Percentiles rank a stretch among this genome's conserved stretches.
Conservation (phyloP, 495 filamentous ascomycete species). For the Clavariopsis aquatica region DNA sequence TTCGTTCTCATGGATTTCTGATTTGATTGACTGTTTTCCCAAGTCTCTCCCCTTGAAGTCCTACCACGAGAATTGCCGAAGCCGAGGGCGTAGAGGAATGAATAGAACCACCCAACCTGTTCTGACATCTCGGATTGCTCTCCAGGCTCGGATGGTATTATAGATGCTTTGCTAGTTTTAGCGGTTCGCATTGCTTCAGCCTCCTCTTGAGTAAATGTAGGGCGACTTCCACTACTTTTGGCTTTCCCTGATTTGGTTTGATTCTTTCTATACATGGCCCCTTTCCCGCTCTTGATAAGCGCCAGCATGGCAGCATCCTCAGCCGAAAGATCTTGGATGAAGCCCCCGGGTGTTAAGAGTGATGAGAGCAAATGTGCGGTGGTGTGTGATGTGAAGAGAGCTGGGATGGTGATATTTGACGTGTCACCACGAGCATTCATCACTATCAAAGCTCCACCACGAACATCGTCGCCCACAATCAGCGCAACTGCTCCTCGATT, state of each 20-base stretch:
- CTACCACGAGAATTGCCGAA: constrained; percentile 45
- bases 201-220: constrained; percentile 36
- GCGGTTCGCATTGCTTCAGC: constrained; percentile 15
- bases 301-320: constrained; percentile 51
- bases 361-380: constrained; percentile 93
- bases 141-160: too few relatives aligned
- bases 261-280: constrained; percentile 16
- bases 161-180: constrained; percentile 34
- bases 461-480: constrained; percentile 91
- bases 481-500: constrained; percentile 82
- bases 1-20: constrained; percentile 41
- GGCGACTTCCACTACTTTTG: constrained; percentile 23
- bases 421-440: constrained; percentile 97
- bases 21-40: constrained; percentile 52
- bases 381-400: constrained; percentile 91
- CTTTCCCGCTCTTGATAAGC: constrained; percentile 29
- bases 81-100: constrained; percentile 57
- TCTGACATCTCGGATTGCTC: constrained; percentile 4
- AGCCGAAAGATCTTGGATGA: constrained; percentile 54
- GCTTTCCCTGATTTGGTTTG: constrained; percentile 22
- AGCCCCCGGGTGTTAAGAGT: constrained; percentile 71
- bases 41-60: constrained; percentile 55
- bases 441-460: constrained; percentile 80
- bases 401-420: constrained; percentile 89
- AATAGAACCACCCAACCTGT: constrained; percentile 57